Evolutionary conservation across 495 filamentous ascomycete genomes (phyloP).

Genomic region (Immersiella caudata): DNA sequence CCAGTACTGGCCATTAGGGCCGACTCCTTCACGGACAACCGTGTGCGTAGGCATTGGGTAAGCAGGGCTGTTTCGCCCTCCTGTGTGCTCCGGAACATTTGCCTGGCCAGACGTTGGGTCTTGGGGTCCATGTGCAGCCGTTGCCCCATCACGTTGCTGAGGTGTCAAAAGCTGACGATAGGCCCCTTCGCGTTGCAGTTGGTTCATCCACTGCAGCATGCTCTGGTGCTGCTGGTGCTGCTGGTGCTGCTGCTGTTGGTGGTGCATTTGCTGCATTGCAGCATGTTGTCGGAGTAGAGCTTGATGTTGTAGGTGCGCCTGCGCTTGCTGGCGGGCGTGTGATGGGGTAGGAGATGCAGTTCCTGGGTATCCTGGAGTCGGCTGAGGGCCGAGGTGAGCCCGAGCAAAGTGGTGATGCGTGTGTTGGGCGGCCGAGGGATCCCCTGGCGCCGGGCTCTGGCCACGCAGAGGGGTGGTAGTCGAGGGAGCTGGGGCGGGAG

Average conservation of each 20-base stretch:
- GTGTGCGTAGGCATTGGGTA: constrained; percentile 22
- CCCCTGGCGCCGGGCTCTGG: constrained; percentile 26
- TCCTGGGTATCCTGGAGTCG: no score
- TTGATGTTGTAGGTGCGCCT: not conserved
- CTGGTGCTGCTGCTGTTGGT: constrained; percentile 20
- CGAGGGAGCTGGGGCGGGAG: constrained; percentile 25
- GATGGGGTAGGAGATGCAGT: not conserved
- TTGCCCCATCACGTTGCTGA: constrained; percentile 27
- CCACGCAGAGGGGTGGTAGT: constrained; percentile 24
- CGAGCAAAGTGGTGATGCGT: not conserved
- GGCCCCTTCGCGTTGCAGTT: constrained; percentile 32
- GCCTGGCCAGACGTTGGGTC: constrained; percentile 11
- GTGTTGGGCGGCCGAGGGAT: not conserved
- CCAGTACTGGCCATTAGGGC: constrained; percentile 37
- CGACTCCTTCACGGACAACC: constrained; percentile 33
- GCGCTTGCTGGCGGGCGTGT: not conserved
- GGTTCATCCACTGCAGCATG: constrained; percentile 34
- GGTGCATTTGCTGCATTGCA: constrained; percentile 22
- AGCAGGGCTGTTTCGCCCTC: constrained; percentile 24
- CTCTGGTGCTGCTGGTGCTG: constrained; percentile 30
- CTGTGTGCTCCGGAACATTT: constrained; percentile 8
- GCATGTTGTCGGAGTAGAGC: constrained; percentile 9
- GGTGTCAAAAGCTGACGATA: constrained; percentile 24
- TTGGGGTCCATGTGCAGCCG: constrained; percentile 22
- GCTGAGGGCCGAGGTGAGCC: not conserved